Conservation (phyloP, 495 filamentous ascomycete genomes). For the Aspergillus sparsus region DNA sequence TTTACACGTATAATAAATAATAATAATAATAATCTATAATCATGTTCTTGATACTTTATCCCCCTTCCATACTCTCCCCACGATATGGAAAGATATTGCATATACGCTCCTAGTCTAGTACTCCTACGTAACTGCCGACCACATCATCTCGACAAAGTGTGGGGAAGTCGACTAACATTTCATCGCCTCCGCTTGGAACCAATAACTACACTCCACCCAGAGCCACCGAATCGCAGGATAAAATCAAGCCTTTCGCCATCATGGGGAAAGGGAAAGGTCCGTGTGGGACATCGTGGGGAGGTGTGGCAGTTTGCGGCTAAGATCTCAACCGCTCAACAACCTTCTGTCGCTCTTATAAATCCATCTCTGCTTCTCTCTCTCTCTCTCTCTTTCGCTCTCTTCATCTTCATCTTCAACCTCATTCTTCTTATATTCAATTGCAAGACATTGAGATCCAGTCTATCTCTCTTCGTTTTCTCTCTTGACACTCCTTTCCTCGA, state of each 20-base stretch:
- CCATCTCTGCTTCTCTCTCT: neutral
- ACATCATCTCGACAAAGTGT: too few relatives aligned
- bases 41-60: neutral
- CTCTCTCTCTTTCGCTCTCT: conserved; percentile 2
- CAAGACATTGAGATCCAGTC: too few relatives aligned
- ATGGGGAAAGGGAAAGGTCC: neutral
- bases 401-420: neutral
- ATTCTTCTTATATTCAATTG: neutral
- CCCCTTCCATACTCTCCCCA: too few relatives aligned
- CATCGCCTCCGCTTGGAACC: too few relatives aligned
- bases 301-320: conserved; percentile 18
- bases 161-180: too few relatives aligned
- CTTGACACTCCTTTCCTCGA: too few relatives aligned
- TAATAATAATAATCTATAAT: neutral
- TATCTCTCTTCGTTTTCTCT: neutral
- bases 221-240: too few relatives aligned
- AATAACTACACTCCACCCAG: neutral
- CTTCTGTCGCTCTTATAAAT: conserved; percentile 4
- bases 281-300: conserved; percentile 28
- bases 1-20: conserved; percentile 13
- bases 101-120: too few relatives aligned
- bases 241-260: neutral
- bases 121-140: too few relatives aligned
- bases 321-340: conserved; percentile 12
- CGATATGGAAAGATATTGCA: too few relatives aligned